A percentile compares a stretch with the other conserved stretches of the same genome.
Evolutionary conservation across 129 eudicot genomes (phyloP).

Genomic region (Artemisia argyi): DNA sequence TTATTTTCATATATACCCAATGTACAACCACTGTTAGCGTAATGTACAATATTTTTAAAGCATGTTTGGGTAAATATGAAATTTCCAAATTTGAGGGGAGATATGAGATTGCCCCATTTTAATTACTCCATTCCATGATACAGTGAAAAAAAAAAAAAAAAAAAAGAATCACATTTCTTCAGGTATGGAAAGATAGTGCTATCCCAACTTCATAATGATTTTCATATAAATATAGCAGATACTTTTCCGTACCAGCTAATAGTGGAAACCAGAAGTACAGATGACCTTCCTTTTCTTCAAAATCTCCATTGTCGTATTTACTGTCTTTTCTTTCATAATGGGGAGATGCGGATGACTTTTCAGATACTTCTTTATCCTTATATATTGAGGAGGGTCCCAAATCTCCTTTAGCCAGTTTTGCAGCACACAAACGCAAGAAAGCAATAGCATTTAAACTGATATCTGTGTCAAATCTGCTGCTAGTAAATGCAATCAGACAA

Average conservation of each 20-base stretch:
- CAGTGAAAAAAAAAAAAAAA: not conserved
- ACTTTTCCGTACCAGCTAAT: constrained; percentile 72
- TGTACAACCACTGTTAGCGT: no score
- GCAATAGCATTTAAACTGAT: constrained; percentile 92
- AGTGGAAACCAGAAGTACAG: constrained; percentile 95
- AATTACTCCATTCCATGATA: not conserved
- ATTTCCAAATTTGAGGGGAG: not conserved
- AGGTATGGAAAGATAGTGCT: not conserved
- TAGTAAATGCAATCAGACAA: constrained; percentile 94
- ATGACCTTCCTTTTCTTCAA: constrained; percentile 70
- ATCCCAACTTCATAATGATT: not conserved
- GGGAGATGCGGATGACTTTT: constrained; percentile 46
- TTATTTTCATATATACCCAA: no score
- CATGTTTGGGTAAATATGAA: not conserved
- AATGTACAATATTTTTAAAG: no score
- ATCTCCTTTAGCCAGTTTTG: constrained; percentile 91
- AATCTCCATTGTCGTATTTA: constrained; percentile 52
- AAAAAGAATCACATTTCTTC: not conserved
- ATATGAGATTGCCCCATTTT: not conserved
- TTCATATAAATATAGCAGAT: constrained; percentile 11
- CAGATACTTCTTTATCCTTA: constrained; percentile 55
- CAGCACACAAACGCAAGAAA: constrained; percentile 84
- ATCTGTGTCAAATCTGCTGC: constrained; percentile 82
- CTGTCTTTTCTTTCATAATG: constrained; percentile 50
- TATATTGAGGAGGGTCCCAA: constrained; percentile 45